Conservation (phyloP, 2,329 filamentous ascomycete genomes). For the Bipolaris sorokiniana region DNA sequence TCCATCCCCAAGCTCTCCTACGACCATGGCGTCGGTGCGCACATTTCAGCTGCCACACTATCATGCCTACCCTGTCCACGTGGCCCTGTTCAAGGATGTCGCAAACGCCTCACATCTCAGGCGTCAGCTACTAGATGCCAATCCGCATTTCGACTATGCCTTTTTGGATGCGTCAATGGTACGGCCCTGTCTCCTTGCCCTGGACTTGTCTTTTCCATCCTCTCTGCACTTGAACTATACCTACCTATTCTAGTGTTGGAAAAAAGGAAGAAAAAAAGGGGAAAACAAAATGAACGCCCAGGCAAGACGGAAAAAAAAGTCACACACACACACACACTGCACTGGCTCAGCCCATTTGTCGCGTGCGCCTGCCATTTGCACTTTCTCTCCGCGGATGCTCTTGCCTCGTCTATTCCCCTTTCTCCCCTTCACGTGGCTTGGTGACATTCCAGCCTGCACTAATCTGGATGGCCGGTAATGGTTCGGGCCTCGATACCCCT, state of each 20-base stretch:
- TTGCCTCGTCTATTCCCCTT: background rate
- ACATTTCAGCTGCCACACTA: slow-evolving; percentile 77
- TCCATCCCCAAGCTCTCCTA: background rate
- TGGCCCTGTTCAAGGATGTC: slow-evolving; percentile 77
- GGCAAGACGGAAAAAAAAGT: no score
- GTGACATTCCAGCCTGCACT: background rate
- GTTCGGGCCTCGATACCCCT: background rate
- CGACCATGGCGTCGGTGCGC: slow-evolving; percentile 63
- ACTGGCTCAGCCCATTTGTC: background rate
- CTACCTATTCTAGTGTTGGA: no score
- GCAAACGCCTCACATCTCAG: slow-evolving; percentile 79
- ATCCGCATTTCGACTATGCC: slow-evolving; percentile 88
- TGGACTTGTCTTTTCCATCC: slow-evolving; percentile 6
- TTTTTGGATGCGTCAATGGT: slow-evolving; percentile 86
- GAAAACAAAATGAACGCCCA: no score
- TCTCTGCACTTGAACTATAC: background rate
- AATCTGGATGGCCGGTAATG: background rate
- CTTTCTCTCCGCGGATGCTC: background rate
- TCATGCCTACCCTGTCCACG: slow-evolving; percentile 71
- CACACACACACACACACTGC: no score
- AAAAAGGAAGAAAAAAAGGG: no score
- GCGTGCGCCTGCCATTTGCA: background rate
- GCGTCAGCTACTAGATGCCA: slow-evolving; percentile 82
- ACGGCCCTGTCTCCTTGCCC: slow-evolving; percentile 29
- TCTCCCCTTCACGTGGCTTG: background rate